These are phyloP conservation scores for Apophysomyces elegans DNA, from an alignment of 371 early-diverging fungal genomes.

Conservation along the genomic window DNA sequence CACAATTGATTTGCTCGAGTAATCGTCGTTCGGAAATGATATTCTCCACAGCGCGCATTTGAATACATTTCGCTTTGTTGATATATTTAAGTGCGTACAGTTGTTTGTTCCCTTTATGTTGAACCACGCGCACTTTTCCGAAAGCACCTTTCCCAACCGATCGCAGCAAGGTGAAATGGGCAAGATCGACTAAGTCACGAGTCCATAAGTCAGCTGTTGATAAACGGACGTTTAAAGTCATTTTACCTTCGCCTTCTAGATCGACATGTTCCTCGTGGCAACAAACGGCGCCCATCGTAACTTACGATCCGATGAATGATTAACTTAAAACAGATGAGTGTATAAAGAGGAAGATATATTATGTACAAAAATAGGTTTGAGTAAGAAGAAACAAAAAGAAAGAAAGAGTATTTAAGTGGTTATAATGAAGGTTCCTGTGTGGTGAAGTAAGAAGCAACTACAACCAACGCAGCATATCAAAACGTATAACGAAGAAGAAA, in stretches of 20 bases:
- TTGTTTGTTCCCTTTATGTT: slow-evolving; percentile 69
- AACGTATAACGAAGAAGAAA: neutral
- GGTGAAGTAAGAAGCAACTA: slow-evolving; percentile 1
- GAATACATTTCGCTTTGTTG: slow-evolving; percentile 58
- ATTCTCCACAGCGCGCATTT: slow-evolving; percentile 58
- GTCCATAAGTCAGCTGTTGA: slow-evolving; percentile 9
- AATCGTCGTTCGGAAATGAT: slow-evolving; percentile 59
- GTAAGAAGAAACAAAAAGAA: neutral
- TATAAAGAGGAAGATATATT: neutral
- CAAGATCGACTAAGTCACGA: slow-evolving; percentile 52
- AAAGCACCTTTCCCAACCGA: slow-evolving; percentile 77
- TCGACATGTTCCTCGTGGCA: slow-evolving; percentile 44
- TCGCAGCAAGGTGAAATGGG: slow-evolving; percentile 67
- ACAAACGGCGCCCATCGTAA: slow-evolving; percentile 46
- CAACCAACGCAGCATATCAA: slow-evolving; percentile 10
- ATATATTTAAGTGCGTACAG: slow-evolving; percentile 64
- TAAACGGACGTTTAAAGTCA: neutral
- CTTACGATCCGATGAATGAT: slow-evolving; percentile 7
- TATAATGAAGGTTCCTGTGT: neutral
- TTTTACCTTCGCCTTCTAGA: slow-evolving; percentile 48
- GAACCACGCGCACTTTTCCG: slow-evolving; percentile 84
- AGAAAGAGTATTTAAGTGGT: neutral
- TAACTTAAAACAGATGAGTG: slow-evolving; percentile 1
- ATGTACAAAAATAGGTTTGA: neutral
- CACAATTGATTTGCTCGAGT: slow-evolving; percentile 48